A percentile compares a stretch with the other conserved stretches of the same genome.
Evolutionary conservation across 1,284 basidiomycete genomes (phyloP).

Genomic region (Ustilago loliicola): DNA sequence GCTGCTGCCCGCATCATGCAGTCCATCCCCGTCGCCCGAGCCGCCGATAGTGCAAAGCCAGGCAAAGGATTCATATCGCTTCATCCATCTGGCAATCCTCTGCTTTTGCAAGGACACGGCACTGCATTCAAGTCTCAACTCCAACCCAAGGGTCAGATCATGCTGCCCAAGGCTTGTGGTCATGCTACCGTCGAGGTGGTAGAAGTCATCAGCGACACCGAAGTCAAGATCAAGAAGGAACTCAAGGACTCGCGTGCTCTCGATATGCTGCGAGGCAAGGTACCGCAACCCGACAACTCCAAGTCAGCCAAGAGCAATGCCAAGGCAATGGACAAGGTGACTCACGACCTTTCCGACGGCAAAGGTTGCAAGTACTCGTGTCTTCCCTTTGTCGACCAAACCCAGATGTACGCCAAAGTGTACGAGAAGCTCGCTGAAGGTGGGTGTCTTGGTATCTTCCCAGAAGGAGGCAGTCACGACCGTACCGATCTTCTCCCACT

Average conservation of each 20-base stretch:
- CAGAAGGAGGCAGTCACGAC: slow-evolving; percentile 69
- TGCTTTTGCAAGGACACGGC: slow-evolving; percentile 80
- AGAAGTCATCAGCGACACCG: slow-evolving; percentile 89
- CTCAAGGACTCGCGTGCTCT: slow-evolving; percentile 74
- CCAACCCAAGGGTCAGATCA: slow-evolving; percentile 83
- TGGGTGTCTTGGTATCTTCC: slow-evolving; percentile 76
- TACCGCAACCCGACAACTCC: slow-evolving; percentile 32
- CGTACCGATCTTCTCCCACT: slow-evolving; percentile 70
- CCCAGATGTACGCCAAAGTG: slow-evolving; percentile 93
- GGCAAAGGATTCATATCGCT: slow-evolving; percentile 83
- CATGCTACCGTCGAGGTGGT: slow-evolving; percentile 85
- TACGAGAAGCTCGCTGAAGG: slow-evolving; percentile 88
- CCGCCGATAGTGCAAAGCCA: slow-evolving; percentile 86
- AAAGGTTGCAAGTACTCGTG: slow-evolving; percentile 63
- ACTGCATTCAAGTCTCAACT: slow-evolving; percentile 87
- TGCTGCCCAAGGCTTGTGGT: slow-evolving; percentile 85
- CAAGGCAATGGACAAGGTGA: slow-evolving; percentile 27
- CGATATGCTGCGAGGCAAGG: slow-evolving; percentile 64
- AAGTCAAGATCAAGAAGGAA: slow-evolving; percentile 83
- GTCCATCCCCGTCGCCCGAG: slow-evolving; percentile 83
- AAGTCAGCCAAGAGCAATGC: slow-evolving; percentile 20
- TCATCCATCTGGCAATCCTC: slow-evolving; percentile 75
- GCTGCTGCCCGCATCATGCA: slow-evolving; percentile 88
- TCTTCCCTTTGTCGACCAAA: slow-evolving; percentile 80
- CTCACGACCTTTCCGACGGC: slow-evolving; percentile 27